Base-by-base conservation (phyloP, 495 filamentous ascomycete genomes). In the Thermochaetoides thermophila region DNA sequence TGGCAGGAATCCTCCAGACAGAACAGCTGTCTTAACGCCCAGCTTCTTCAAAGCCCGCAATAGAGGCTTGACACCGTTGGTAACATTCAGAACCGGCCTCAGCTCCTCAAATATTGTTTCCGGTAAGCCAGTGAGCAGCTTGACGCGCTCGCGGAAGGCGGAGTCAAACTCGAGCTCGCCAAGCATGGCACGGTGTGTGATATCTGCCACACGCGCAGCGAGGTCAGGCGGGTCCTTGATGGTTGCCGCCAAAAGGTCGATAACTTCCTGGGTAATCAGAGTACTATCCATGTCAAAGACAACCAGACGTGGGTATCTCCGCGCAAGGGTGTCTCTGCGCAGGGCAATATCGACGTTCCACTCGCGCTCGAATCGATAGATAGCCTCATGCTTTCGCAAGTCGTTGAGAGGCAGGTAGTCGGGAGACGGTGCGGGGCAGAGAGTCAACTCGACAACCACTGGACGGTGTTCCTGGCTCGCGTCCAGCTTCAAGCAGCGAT, bases 211-310 rank as follows among this genome's bases (percentile, higher is more conserved):
- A 28, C 61, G 49, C 9, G 50, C 57, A 19, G 57, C 77, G 8
- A 86, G 68, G 27, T 81, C 81, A 1, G 63, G 61, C 17, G 59
- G 63, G 27, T 64, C 56, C 12, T 50, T 56, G 32, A 89, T 73
- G 19, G 75, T 74, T 21, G 74, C 72, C 14, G 89, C 89, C 34
- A 97, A 77, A 46, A 95, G 75, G 46, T 97, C 89, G 46, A 97
- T 93, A 15, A 92, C 83, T 61, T 97, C 89, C 49, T 97, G 84
- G 37, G 86, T 73, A 44, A 97, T 95, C 35, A 97, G 66, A 0
- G 89, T 97, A 39, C 78, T 84, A 55, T 97, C 89, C 89, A 97
- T 97, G 50, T 97, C 89, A 45, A 97, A 97, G 17, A 92, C 75
- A 2, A 81, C 85, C 4, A 97, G 60, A 2, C 81, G 74, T 49